Evolutionary conservation across 148 eudicot genomes (phyloP).

Genomic region (Spergularia marina): DNA sequence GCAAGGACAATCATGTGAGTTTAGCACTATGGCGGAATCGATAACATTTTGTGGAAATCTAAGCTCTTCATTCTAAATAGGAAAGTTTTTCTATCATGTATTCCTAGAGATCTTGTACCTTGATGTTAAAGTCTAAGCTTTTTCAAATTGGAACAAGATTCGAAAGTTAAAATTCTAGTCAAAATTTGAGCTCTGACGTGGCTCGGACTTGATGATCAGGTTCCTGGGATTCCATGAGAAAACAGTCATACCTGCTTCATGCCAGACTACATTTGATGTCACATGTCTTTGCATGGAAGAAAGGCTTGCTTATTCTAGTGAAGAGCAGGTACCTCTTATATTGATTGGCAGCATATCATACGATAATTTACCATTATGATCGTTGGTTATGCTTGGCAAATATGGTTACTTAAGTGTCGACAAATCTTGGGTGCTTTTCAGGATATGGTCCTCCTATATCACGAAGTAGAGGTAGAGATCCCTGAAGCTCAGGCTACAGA

Average conservation of each 20-base stretch:
- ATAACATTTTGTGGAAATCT: background rate
- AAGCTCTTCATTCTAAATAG: background rate
- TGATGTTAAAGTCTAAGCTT: background rate
- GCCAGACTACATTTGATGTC: conserved; percentile 77
- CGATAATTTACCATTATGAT: background rate
- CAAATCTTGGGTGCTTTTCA: conserved; percentile 17
- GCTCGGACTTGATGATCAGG: conserved; percentile 37
- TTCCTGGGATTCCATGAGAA: conserved; percentile 75
- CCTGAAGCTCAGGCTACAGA: conserved; percentile 47
- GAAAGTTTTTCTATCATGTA: background rate
- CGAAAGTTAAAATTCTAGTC: background rate
- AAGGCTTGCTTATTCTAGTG: conserved; percentile 66
- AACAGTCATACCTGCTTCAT: conserved; percentile 59
- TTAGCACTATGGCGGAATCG: background rate
- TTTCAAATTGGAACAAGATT: background rate
- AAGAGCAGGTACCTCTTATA: conserved; percentile 55
- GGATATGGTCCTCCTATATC: conserved; percentile 97
- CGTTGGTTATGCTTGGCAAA: background rate
- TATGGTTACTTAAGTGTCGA: no score
- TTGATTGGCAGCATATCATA: background rate
- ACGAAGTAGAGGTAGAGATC: conserved; percentile 79
- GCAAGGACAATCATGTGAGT: conserved; percentile 84
- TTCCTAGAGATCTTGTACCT: background rate
- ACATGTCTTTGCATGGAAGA: conserved; percentile 86
- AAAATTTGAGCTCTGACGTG: background rate